Evolutionary conservation across 2,329 filamentous ascomycete species (phyloP).

Genomic region (Ceratocystis huliohia): DNA sequence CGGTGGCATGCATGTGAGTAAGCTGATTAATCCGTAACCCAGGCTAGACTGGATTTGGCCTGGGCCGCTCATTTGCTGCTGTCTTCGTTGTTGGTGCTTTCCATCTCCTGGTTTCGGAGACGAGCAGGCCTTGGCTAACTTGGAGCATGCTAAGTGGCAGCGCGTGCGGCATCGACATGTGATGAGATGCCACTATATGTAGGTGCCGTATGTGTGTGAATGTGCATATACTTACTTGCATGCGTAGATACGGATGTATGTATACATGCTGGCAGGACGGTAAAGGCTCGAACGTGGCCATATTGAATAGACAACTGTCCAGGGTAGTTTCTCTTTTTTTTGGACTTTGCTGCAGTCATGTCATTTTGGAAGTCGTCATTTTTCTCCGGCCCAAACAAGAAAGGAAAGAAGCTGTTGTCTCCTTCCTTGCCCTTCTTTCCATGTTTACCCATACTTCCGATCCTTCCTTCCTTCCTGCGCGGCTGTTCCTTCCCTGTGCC

Average conservation of each 20-base stretch:
- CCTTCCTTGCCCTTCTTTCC: background rate
- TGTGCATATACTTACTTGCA: too few species aligned
- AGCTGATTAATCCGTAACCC: background rate
- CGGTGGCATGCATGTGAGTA: background rate
- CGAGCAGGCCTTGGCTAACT: background rate
- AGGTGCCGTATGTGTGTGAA: too few species aligned
- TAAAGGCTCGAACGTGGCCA: too few species aligned
- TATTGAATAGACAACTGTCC: too few species aligned
- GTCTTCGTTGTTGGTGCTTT: too few species aligned
- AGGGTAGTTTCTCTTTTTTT: background rate
- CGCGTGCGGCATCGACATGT: too few species aligned
- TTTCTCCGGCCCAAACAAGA: background rate
- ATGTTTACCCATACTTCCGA: background rate
- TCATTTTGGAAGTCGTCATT: background rate
- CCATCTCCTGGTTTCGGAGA: background rate
- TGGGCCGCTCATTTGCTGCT: too few species aligned
- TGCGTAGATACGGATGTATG: too few species aligned
- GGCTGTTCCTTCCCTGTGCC: slow-evolving; percentile 1
- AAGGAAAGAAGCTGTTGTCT: background rate
- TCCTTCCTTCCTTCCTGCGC: background rate
- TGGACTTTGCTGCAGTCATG: background rate
- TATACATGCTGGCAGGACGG: too few species aligned
- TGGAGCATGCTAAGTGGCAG: too few species aligned
- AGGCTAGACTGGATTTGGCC: background rate
- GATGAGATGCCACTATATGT: too few species aligned